These are phyloP conservation scores for Mortierella sp. DNA, from an alignment of 371 early-diverging fungal genomes.

Conservation along the genomic window DNA sequence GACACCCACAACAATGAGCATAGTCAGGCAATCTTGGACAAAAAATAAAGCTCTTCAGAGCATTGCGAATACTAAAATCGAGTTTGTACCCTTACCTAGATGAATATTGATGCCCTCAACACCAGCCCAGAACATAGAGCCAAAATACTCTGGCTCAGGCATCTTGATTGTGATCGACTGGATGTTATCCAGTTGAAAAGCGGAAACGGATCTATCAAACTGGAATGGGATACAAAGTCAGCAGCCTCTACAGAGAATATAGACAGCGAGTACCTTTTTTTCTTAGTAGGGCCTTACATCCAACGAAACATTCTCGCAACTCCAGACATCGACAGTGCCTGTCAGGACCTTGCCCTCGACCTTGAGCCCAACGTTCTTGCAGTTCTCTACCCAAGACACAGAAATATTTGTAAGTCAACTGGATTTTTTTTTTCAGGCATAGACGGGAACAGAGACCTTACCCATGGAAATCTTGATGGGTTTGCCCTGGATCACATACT, in stretches of 20 bases:
- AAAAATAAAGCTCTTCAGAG: too few relatives aligned
- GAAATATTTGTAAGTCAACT: too few relatives aligned
- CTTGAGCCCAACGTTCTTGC: conserved; percentile 44
- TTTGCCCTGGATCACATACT: conserved; percentile 30
- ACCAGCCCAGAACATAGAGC: conserved; percentile 50
- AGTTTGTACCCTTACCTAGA: conserved; percentile 18
- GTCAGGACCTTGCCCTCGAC: conserved; percentile 52
- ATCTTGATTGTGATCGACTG: conserved; percentile 26
- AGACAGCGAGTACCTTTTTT: conserved; percentile 18
- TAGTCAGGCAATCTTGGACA: too few relatives aligned
- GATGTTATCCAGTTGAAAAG: conserved; percentile 42
- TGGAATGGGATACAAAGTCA: background rate
- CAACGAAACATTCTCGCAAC: conserved; percentile 31
- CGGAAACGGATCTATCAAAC: conserved; percentile 37
- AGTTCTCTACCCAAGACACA: conserved; percentile 24
- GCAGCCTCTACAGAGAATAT: background rate
- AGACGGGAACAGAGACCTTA: too few relatives aligned
- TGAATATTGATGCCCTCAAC: conserved; percentile 30
- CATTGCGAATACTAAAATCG: background rate
- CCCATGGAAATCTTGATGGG: conserved; percentile 51
- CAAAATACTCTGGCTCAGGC: conserved; percentile 45
- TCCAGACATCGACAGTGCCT: conserved; percentile 42
- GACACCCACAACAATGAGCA: too few relatives aligned
- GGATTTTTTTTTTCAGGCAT: too few relatives aligned
- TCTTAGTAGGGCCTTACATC: too few relatives aligned